Evolutionary conservation across 768 basidiomycete genomes (phyloP), one percentile per base, ranked within the genome.

Genomic region (Termitomyces sp.): DNA sequence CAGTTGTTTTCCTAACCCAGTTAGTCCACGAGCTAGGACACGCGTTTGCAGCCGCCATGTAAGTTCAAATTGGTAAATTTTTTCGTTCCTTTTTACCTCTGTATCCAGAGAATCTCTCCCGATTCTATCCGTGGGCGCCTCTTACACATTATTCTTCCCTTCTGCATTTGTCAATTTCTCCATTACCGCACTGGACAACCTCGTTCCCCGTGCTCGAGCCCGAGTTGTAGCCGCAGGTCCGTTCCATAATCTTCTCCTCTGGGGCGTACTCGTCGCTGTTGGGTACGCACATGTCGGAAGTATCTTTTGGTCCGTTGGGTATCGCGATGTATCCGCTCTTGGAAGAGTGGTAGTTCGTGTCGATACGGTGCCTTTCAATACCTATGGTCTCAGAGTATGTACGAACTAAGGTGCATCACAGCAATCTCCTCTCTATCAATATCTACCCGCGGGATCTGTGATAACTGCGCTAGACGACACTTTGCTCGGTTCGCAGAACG

Each of bases 21-120:
- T 64, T 86, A n/a, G 68, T 89, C 20, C 93, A 95, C 63, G 93
- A 95, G 72, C 70, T 81, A 0, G 93, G 93, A 6, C 93, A 95
- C 70, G 89, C 87, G 13, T 66, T 93, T 46, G 75, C 85, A 9
- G 93, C 87, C 13, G 88, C 91, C 20, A 66, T 88, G 89, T 93
- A 70, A 67, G 89, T 18, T 24, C 20, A 18, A 72, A 45, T 22
- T 48, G 12, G 30, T 39, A 1, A 20, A 33, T 27, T 41, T n/a
- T 15, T 54, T 18, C 46, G n/a, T 37, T 50, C 31, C 16, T 54
- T 31, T 42, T 54, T 12, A 33, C 44, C 41, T 33, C 46, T 51
- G 20, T 22, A 24, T 58, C 31, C 58, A 93, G 93, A 6, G 87
- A 90, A 53, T 75, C 76, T 12, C 73, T 93, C 34, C 84, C 87